Evolutionary conservation across 257 asterid genomes (phyloP).

Genomic region (Cinchona pubescens): DNA sequence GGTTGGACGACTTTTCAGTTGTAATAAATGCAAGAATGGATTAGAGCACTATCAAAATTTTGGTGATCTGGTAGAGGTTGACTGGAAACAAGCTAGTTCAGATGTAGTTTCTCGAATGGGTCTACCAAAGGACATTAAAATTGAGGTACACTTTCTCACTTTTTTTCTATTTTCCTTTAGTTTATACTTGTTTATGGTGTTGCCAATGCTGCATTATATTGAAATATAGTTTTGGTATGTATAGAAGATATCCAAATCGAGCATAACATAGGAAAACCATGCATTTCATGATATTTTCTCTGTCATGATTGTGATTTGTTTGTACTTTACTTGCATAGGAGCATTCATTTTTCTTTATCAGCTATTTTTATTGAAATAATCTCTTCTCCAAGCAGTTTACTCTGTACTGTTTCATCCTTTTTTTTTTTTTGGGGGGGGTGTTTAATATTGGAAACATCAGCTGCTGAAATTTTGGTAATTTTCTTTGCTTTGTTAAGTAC

Average conservation of each 20-base stretch:
- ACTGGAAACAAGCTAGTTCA: conserved; percentile 35
- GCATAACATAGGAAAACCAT: neutral
- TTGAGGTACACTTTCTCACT: conserved; percentile 32
- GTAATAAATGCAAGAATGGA: conserved; percentile 17
- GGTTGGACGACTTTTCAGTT: conserved; percentile 38
- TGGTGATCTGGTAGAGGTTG: conserved; percentile 27
- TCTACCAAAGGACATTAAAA: conserved; percentile 33
- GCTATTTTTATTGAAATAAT: neutral
- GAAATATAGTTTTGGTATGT: neutral
- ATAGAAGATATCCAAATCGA: neutral
- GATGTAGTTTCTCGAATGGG: conserved; percentile 35
- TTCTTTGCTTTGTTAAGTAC: neutral
- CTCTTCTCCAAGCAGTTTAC: neutral
- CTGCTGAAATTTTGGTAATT: neutral
- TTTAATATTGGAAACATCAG: neutral
- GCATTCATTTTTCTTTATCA: neutral
- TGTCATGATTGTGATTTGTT: neutral
- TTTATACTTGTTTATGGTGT: neutral
- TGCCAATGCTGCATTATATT: neutral
- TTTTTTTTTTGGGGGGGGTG: too few relatives aligned
- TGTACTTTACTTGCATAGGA: neutral
- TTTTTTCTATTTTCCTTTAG: neutral
- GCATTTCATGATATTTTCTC: neutral
- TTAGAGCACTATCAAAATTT: conserved; percentile 18
- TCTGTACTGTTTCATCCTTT: neutral